Evolutionary conservation across 2,329 filamentous ascomycete species (phyloP).

Genomic region (Fusarium siculi): DNA sequence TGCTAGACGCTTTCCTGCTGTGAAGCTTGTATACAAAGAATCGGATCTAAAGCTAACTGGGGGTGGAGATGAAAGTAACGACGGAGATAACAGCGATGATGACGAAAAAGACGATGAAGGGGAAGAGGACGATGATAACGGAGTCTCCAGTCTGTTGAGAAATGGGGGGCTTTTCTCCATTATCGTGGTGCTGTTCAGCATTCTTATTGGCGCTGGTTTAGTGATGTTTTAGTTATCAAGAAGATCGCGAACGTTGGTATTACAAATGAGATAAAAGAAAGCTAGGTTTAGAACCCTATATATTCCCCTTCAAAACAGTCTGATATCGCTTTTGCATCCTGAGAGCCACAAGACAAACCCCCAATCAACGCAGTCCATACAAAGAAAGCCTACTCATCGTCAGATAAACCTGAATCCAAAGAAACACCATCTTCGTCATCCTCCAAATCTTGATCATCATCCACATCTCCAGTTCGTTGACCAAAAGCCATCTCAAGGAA

Average conservation of each 20-base stretch:
- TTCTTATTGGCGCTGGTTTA: conserved; percentile 26
- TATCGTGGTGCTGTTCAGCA: not conserved
- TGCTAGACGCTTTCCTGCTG: no score
- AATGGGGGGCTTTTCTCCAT: not conserved
- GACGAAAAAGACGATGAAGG: no score
- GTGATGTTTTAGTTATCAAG: conserved; percentile 2
- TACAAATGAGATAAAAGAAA: no score
- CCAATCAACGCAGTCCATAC: rapidly evolving
- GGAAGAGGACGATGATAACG: no score
- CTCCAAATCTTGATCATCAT: not conserved
- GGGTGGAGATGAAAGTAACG: no score
- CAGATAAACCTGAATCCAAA: not conserved
- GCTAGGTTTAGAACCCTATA: rapidly evolving
- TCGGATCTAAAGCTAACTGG: no score
- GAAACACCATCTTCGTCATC: not conserved
- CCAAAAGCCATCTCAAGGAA: not conserved
- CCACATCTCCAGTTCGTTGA: not conserved
- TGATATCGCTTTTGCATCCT: rapidly evolving
- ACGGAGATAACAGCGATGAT: no score
- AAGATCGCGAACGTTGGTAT: rapidly evolving
- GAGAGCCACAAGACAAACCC: rapidly evolving
- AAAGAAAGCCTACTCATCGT: not conserved
- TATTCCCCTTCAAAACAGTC: rapidly evolving
- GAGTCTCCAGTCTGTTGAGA: no score
- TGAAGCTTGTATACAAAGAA: no score